Conservation (phyloP, 306 rosid species). For the Dalbergia cochinchinensis region DNA sequence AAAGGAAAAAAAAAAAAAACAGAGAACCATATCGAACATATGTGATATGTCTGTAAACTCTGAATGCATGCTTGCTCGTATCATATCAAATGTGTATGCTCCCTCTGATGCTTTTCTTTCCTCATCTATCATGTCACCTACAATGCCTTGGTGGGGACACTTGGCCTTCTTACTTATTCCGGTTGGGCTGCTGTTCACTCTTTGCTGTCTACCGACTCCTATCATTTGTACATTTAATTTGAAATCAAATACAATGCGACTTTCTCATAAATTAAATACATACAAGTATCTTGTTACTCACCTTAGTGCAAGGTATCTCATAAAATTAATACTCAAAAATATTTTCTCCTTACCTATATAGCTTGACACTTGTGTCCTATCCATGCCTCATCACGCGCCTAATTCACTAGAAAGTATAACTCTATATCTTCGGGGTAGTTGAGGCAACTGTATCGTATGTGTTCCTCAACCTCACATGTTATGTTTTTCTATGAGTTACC, state of each 20-base stretch:
- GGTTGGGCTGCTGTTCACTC: slow-evolving; percentile 30
- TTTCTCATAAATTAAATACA: too few species aligned
- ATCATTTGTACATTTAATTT: not conserved
- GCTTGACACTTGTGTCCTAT: not conserved
- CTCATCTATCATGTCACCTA: slow-evolving; percentile 67
- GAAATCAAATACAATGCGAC: too few species aligned
- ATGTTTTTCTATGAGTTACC: not conserved
- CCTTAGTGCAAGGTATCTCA: too few species aligned
- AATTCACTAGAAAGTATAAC: not conserved
- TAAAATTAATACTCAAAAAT: too few species aligned
- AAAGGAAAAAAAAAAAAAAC: slow-evolving; percentile 35
- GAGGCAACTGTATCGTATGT: not conserved
- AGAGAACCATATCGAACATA: slow-evolving; percentile 29
- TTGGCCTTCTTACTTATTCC: slow-evolving; percentile 43
- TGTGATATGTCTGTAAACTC: slow-evolving; percentile 24
- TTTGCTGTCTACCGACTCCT: not conserved
- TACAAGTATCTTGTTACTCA: too few species aligned
- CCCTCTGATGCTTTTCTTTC: slow-evolving; percentile 45
- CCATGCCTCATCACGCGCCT: slow-evolving; percentile 5
- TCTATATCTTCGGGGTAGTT: not conserved
- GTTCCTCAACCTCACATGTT: not conserved
- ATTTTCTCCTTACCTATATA: not conserved
- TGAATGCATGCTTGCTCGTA: slow-evolving; percentile 49
- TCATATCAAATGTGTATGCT: slow-evolving; percentile 42
- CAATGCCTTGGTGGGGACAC: slow-evolving; percentile 56